Conservation (phyloP, 345 rosid species). For the Angophora floribunda region DNA sequence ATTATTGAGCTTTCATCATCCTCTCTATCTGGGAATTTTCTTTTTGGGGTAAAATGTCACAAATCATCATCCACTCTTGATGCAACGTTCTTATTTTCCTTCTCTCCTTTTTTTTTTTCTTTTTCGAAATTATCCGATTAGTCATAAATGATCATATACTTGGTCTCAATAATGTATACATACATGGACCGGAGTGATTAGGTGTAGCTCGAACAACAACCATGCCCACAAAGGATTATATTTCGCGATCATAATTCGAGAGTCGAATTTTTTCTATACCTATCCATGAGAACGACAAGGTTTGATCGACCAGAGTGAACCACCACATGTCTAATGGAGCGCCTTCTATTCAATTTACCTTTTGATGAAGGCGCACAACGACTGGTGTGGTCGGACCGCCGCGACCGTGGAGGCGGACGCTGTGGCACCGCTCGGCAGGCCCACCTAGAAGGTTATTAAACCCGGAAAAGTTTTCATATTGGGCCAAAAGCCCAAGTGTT, state of each 20-base stretch:
- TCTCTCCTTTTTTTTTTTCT: not conserved
- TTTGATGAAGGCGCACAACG: not conserved
- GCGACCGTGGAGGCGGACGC: not conserved
- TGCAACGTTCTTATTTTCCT: not conserved
- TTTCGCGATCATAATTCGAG: not conserved
- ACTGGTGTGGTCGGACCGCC: not conserved
- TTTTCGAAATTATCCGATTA: not conserved
- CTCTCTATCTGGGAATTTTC: not conserved
- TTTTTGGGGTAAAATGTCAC: not conserved
- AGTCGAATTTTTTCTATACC: not conserved
- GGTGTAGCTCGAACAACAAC: not conserved
- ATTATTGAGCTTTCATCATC: not conserved
- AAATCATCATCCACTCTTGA: not conserved
- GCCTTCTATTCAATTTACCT: not conserved
- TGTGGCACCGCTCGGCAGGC: not conserved
- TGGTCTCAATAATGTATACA: not conserved
- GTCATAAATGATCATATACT: not conserved
- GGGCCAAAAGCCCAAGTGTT: not conserved
- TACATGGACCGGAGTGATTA: not conserved
- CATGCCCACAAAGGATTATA: not conserved
- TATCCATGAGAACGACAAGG: not conserved
- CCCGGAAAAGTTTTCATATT: not conserved
- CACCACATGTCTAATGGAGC: not conserved
- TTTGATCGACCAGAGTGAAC: not conserved
- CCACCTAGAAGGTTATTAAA: not conserved